Base-by-base conservation (phyloP, 257 asterid species). In the Schizonepeta tenuifolia region DNA sequence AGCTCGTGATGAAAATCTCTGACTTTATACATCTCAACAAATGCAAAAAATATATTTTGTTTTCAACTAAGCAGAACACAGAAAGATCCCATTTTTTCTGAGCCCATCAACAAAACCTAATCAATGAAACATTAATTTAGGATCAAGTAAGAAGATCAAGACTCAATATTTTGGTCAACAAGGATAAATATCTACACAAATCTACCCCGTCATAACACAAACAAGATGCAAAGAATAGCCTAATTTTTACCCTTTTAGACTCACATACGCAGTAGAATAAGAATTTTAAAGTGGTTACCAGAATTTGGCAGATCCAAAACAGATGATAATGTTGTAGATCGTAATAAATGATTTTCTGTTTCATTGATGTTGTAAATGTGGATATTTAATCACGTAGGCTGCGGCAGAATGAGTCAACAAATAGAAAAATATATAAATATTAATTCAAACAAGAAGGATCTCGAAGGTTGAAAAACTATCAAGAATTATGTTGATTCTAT, bases 251-350 rank as follows among this genome's bases (percentile, higher is more conserved):
- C 56, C 28, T 49, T 67, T 60, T 22, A 2, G 31, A 28, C 22
- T n/a, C 64, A 13, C 40, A 49, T 50, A 71, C 20, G 5, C 10
- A n/a, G 47, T 40, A 18, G 24, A 17, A 33, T 28, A 31, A 33
- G 65, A 50, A 56, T 20, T 21, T 50, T n/a, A n/a, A n/a, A n/a
- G 75, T 59, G 15, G 33, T 1, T 41, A 26, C 75, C 54, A 51
- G 68, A 68, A 71, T 56, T 8, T 61, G 70, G 76, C 77, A 57
- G 75, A 81, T 73, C 71, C 63, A 73, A 38, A 64, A n/a, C 55
- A 63, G 38, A 46, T 61, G 20, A 8, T 53, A 8, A 47, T 21
- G 26, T 18, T n/a, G 60, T 51, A 43, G 80, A 70, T 76, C 65
- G 38, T 49, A 10, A 46, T n/a, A 57, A 60, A 67, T 53, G 59